Base-by-base conservation (phyloP, 139 green algal species). In the Auxenochlorella pyrenoidosa region DNA sequence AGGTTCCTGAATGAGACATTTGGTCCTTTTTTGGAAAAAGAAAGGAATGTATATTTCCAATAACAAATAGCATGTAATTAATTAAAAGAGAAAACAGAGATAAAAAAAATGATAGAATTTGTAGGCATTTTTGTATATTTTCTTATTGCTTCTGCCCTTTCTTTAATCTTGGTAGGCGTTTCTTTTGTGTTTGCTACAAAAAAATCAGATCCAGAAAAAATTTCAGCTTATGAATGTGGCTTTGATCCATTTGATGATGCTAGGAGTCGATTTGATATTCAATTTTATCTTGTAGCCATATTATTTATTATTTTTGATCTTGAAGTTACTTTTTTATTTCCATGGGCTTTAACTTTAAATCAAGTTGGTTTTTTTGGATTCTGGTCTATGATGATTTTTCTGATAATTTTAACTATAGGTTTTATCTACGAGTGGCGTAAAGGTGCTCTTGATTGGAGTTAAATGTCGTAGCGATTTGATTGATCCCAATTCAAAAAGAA, bases 291-390 rank as follows among this genome's bases (percentile, higher is more conserved):
- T 75, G 91, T 95, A 66, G 90, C 90, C 75, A 93, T 91, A 90
- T 87, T 95, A 87, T 93, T 92, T 90, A 95, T 93, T 66, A 93
- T 93, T 85, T 94, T 93, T 90, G 91, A 94, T 79, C 84, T 94
- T 44, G 90, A 93, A 60, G 86, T 92, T 30, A 90, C 90, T 82
- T 92, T 92, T 88, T 86, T 93, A 78, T 91, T 93, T 92, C 88
- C 88, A 43, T 91, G 90, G 88, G 86, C 88, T 59, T 82, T 94
- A 63, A 89, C 75, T 41, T 83, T 92, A 78, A 89, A 90, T 80
- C 87, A 91, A 87, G 84, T 92, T 71, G 70, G 86, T 68, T 86
- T 86, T 89, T 92, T 93, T 68, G 76, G 76, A 5, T 82, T 82
- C 47, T 82, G 76, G 76, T 70, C 76, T 44, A 82, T 82, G 76